A percentile compares a stretch with the other conserved stretches of the same genome.
phyloP scores from a whole-genome alignment of 257 asterid genomes.

The Coffea eugenioides region DNA sequence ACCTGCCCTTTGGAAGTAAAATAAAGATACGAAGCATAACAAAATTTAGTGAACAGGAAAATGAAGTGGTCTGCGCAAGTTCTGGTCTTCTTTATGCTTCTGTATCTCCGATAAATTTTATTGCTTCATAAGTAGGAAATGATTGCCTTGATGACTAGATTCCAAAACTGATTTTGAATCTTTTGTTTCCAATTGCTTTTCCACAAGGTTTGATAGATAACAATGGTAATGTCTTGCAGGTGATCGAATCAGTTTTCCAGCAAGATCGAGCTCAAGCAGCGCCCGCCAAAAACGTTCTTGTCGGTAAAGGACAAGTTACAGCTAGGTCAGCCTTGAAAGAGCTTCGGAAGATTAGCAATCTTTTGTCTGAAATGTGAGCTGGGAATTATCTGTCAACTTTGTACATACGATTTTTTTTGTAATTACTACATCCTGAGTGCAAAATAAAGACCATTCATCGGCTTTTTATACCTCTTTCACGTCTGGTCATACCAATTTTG shows the following conservation, averaged over 20 bases:
- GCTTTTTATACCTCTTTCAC: constrained; percentile 15
- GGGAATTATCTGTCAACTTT: constrained; percentile 8
- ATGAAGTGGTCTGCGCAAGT: neutral
- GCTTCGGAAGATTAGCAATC: constrained; percentile 81
- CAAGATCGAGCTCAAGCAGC: constrained; percentile 51
- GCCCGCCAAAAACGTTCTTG: constrained; percentile 44
- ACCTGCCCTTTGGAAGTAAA: neutral
- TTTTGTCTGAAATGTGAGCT: constrained; percentile 73
- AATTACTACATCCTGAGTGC: constrained; percentile 26
- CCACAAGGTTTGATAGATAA: neutral
- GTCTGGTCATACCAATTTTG: constrained; percentile 19
- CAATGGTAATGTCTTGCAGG: constrained; percentile 36
- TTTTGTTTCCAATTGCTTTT: neutral
- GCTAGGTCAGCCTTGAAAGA: constrained; percentile 82
- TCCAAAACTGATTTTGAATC: neutral
- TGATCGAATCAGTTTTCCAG: constrained; percentile 72
- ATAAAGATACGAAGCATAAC: neutral
- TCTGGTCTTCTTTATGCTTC: neutral
- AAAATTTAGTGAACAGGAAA: neutral
- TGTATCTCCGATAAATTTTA: neutral
- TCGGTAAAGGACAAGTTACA: constrained; percentile 64
- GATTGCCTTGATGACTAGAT: neutral
- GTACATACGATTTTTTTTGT: constrained; percentile 32
- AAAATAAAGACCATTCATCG: constrained; percentile 29
- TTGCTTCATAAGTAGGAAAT: neutral